Base-by-base conservation (phyloP, 805 yeast species). In the Kuraishia piskuri region DNA sequence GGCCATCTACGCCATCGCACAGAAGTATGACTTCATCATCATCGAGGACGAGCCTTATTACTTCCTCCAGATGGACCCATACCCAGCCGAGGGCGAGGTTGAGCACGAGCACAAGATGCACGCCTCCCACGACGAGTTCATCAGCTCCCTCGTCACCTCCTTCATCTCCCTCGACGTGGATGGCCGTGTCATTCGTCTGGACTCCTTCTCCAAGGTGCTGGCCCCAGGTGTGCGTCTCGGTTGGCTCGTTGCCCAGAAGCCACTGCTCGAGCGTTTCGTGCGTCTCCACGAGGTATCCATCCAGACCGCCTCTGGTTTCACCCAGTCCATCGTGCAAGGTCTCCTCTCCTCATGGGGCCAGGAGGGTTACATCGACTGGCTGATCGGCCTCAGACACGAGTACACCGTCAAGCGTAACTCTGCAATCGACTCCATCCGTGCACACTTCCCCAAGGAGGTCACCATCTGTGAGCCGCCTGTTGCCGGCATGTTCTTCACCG, bases 41-140 rank as follows among this genome's bases (percentile, higher is more conserved):
- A 68, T 92, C 52, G 99, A 92, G 74, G 99, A 92, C 69, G 99
- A 94, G 72, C 99, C 99, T 53, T 92, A 92, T 82, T 92, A 89
- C 76, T 92, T 90, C 76, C 75, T 92, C 67, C 99, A 92, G 73
- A 90, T 92, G 96, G 92, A 87, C 55, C 66, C 78, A 50, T 94
- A 89, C 75, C 24, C 50, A 2, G 53, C 60, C 14, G 65, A 61
- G 49, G 71, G 78, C 57, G 63, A 61, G 49, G 40, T 31, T 31
- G 50, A 48, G 22, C 25, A 23, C 19, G 50, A 48, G 21, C 5
- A n/a, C 17, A n/a, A 23, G 40, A 20, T 25, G 8, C 54, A 58
- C 14, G 66, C 60, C 46, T 59, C 74, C 50, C 94, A 86, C 65
- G 83, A 86, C 26, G 84, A 80, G 57, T 87, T 90, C 68, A 55